Base-by-base conservation (phyloP, 179 eudicot species). In the Silene noctiflora region DNA sequence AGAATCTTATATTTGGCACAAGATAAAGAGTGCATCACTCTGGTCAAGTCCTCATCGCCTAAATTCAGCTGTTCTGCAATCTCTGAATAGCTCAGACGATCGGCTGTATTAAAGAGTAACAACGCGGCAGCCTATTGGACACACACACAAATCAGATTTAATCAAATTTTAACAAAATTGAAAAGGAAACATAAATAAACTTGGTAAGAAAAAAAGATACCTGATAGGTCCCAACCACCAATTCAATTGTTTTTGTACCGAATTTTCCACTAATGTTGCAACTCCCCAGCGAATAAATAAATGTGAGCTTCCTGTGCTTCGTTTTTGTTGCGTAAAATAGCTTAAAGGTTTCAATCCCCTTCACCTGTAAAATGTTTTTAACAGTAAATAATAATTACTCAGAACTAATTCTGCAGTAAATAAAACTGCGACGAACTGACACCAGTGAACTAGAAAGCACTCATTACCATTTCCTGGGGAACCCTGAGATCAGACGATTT, bases 401-500 rank as follows among this genome's bases (percentile, higher is more conserved):
- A 4, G 4, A 35, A 35, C 42, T 35, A 35, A 35, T 5, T 8
- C 42, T 35, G 42, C 42, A 35, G 42, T 35, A 35, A 35, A 35
- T 35, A 19, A 33, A 9, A 58, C 21, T 27, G 53, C 29, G 35
- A 46, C 24, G 14, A 20, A 56, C 3, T 22, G 39, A n/a, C 24
- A 14, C 12, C 31, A 58, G 11, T 31, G 20, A 68, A 2, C 25
- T 20, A 39, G 58, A 13, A 39, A 22, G 42, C 60, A 67, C 17
- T 19, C 62, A 51, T 71, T 87, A 91, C 97, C 97, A 92, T 93
- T 79, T 91, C 91, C 46, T 82, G 77, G 21, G 98, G 96, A 59
- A 93, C 90, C 69, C 81, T 88, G 58, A 93, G 87, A 82, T 88
- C 92, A 72, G 86, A 87, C n/a, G 98, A 86, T 76, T 93, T 93